These are phyloP conservation scores for Opeltia flavorubescens DNA, from an alignment of 495 filamentous ascomycete species.

Conservation along the genomic window DNA sequence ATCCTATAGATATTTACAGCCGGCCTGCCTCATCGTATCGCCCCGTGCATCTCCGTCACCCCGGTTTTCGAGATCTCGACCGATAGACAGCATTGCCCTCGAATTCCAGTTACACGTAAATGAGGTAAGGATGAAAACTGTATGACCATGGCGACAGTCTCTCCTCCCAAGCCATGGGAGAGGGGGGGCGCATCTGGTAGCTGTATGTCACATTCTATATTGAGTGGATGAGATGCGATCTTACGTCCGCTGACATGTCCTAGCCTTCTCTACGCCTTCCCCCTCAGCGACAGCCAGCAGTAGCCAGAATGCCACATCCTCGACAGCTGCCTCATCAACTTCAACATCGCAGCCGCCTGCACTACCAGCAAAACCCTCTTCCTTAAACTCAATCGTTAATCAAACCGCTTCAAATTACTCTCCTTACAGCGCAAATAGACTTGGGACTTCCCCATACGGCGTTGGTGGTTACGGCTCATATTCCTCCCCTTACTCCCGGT, in stretches of 20 bases:
- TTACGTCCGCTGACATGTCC: slow-evolving; percentile 1
- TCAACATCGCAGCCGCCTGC: slow-evolving; percentile 39
- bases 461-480: slow-evolving; percentile 36
- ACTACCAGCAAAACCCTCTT: slow-evolving; percentile 67
- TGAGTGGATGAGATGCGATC: too few species aligned
- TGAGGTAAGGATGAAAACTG: not conserved
- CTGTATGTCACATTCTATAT: too few species aligned
- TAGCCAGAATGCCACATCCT: slow-evolving; percentile 24
- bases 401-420: slow-evolving; percentile 73
- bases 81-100: too few species aligned
- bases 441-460: slow-evolving; percentile 33
- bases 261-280: slow-evolving; percentile 8
- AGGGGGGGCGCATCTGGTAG: slow-evolving; percentile 49
- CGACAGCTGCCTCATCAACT: slow-evolving; percentile 29
- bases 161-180: slow-evolving; percentile 96
- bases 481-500: slow-evolving; percentile 52
- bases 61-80: too few species aligned
- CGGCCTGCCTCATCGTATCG: too few species aligned
- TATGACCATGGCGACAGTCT: slow-evolving; percentile 32
- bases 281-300: slow-evolving; percentile 15
- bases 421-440: slow-evolving; percentile 48
- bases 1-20: too few species aligned
- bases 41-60: too few species aligned
- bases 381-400: slow-evolving; percentile 57
- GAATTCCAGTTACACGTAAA: too few species aligned